These are phyloP conservation scores for Rhamnella rubrinervis DNA, from an alignment of 331 rosid genomes.

Conservation along the genomic window DNA sequence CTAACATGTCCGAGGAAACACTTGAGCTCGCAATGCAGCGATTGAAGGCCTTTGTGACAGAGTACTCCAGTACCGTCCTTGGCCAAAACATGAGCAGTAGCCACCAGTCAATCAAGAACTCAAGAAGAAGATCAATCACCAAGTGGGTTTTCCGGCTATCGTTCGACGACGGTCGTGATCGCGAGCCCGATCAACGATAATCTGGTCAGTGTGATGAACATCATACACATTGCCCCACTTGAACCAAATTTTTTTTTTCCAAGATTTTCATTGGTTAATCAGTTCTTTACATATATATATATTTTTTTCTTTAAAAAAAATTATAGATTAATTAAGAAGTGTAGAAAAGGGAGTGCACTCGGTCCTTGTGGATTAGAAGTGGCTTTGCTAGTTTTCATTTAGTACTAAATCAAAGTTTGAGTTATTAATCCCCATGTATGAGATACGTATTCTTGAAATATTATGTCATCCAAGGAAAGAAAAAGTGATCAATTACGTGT, in stretches of 20 bases:
- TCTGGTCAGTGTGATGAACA: slow-evolving; percentile 30
- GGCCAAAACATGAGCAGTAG: not conserved
- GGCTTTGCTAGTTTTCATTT: slow-evolving; percentile 17
- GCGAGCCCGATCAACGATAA: slow-evolving; percentile 57
- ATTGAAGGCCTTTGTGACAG: slow-evolving; percentile 51
- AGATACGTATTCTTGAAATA: too few species aligned
- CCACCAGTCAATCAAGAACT: slow-evolving; percentile 24
- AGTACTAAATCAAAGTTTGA: slow-evolving; percentile 24
- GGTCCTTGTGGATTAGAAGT: slow-evolving; percentile 73
- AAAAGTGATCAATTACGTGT: slow-evolving; percentile 1
- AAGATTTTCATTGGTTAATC: slow-evolving; percentile 9
- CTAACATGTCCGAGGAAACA: slow-evolving; percentile 76
- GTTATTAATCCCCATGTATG: slow-evolving; percentile 13
- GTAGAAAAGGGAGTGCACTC: slow-evolving; percentile 46
- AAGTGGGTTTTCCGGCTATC: slow-evolving; percentile 96
- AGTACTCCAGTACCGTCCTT: slow-evolving; percentile 18
- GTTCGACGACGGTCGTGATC: slow-evolving; percentile 52
- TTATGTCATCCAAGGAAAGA: not conserved
- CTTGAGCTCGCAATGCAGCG: slow-evolving; percentile 69
- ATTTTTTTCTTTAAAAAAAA: not conserved
- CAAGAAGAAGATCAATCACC: slow-evolving; percentile 48
- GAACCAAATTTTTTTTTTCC: not conserved
- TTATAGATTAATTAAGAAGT: not conserved
- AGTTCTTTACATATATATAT: not conserved
- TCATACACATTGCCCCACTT: not conserved